Conservation (phyloP, 495 filamentous ascomycete genomes). For the Lichenothelia convexa region DNA sequence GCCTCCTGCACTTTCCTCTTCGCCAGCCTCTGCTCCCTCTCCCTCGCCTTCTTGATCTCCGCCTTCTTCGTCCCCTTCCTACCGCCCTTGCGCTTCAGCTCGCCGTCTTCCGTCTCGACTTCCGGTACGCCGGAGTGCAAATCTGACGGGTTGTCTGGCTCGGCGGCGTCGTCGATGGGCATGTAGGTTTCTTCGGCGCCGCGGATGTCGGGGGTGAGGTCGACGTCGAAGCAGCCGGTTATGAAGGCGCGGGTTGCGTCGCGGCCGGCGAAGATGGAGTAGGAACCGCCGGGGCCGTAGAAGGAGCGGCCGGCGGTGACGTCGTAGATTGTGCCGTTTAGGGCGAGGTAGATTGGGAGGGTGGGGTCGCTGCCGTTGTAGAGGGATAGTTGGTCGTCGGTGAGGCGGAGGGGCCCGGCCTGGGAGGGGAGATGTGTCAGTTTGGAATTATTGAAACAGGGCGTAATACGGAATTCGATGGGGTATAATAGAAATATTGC, state of each 20-base stretch:
- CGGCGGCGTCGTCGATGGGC: conserved; percentile 46
- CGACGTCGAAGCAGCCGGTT: conserved; percentile 88
- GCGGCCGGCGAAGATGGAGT: conserved; percentile 69
- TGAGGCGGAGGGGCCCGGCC: conserved; percentile 41
- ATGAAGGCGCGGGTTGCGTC: conserved; percentile 85
- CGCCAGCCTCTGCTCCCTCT: conserved; percentile 33
- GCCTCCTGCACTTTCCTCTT: conserved; percentile 34
- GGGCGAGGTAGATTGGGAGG: conserved; percentile 73
- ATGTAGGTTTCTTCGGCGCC: conserved; percentile 85
- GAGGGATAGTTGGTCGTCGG: conserved; percentile 46
- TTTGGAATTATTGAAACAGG: background rate
- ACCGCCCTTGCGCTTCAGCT: conserved; percentile 24
- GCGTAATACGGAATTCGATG: too few relatives aligned
- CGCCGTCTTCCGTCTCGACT: conserved; percentile 20
- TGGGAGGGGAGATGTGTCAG: conserved; percentile 7
- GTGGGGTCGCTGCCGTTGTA: conserved; percentile 62
- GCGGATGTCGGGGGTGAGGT: conserved; percentile 61
- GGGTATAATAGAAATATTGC: too few relatives aligned
- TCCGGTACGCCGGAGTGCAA: conserved; percentile 2
- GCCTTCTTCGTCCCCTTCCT: conserved; percentile 31
- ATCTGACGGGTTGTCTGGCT: conserved; percentile 11
- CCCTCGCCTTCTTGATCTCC: conserved; percentile 26
- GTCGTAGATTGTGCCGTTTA: conserved; percentile 92
- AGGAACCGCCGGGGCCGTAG: conserved; percentile 82
- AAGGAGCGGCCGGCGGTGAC: conserved; percentile 53